Evolutionary conservation across 1,284 basidiomycete genomes (phyloP).

Genomic region (Phellopilus nigrolimitatus): DNA sequence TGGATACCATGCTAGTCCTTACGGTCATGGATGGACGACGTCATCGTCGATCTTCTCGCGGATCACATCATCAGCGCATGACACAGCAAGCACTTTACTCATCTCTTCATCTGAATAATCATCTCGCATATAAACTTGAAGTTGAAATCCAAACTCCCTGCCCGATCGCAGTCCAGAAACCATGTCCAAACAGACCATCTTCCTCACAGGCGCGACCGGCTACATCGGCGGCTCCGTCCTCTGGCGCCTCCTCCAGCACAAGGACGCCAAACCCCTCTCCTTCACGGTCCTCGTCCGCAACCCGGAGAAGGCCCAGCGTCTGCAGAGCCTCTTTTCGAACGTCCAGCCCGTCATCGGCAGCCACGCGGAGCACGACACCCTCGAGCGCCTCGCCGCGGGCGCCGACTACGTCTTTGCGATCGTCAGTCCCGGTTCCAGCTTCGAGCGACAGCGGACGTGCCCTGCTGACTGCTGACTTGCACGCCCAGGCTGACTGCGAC

Average conservation of each 20-base stretch:
- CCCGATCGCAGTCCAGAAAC: not conserved
- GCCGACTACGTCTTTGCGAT: conserved; percentile 34
- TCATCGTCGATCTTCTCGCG: too few species aligned
- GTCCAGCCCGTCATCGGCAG: conserved; percentile 37
- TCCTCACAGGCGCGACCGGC: conserved; percentile 21
- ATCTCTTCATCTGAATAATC: too few species aligned
- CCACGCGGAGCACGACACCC: conserved; percentile 32
- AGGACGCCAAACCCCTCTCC: conserved; percentile 31
- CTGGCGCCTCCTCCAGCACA: conserved; percentile 35
- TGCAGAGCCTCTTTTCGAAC: conserved; percentile 31
- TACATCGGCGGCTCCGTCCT: conserved; percentile 42
- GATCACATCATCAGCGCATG: too few species aligned
- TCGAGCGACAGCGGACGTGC: not conserved
- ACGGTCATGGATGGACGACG: too few species aligned
- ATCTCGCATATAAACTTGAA: too few species aligned
- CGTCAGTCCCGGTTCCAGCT: too few species aligned
- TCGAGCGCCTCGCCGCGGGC: conserved; percentile 29
- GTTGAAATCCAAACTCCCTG: not conserved
- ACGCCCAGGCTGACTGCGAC: conserved; percentile 38
- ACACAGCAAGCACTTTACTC: too few species aligned
- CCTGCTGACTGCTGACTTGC: not conserved
- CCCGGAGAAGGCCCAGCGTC: conserved; percentile 36
- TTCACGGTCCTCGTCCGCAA: conserved; percentile 39
- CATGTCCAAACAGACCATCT: conserved; percentile 16
- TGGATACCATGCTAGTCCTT: too few species aligned